Conservation (phyloP, 306 rosid genomes). For the Medicago ruthenica region DNA sequence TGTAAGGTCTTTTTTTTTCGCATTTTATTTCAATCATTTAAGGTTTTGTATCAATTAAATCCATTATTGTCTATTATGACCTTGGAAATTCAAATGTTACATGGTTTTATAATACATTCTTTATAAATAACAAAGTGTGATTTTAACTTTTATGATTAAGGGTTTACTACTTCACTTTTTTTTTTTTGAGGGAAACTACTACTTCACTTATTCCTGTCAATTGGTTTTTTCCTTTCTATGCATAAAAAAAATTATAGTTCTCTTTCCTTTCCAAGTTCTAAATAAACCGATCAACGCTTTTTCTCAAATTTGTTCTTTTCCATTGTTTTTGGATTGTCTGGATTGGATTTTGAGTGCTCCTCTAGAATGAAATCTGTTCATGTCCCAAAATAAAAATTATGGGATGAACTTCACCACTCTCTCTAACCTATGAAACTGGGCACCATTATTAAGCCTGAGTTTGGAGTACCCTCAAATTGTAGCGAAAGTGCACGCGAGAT, state of each 20-base stretch:
- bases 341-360: background rate
- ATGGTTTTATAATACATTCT: constrained; percentile 36
- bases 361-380: background rate
- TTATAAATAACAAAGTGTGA: constrained; percentile 4
- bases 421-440: too few species aligned
- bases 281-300: background rate
- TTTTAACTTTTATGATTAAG: constrained; percentile 23
- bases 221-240: background rate
- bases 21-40: constrained; percentile 36
- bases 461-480: too few species aligned
- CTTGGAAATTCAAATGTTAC: constrained; percentile 49
- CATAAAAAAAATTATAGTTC: too few species aligned
- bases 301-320: constrained; percentile 8
- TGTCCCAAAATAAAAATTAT: background rate
- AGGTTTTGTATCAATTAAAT: constrained; percentile 49
- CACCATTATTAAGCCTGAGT: too few species aligned
- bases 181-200: too few species aligned
- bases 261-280: background rate
- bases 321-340: constrained; percentile 9
- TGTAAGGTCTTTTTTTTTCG: constrained; percentile 42
- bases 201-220: background rate
- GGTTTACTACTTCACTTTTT: background rate
- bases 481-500: too few species aligned
- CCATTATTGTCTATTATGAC: constrained; percentile 45
- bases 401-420: too few species aligned